Base-by-base conservation (phyloP, 768 basidiomycete species). In the Amanita pallidorosea region DNA sequence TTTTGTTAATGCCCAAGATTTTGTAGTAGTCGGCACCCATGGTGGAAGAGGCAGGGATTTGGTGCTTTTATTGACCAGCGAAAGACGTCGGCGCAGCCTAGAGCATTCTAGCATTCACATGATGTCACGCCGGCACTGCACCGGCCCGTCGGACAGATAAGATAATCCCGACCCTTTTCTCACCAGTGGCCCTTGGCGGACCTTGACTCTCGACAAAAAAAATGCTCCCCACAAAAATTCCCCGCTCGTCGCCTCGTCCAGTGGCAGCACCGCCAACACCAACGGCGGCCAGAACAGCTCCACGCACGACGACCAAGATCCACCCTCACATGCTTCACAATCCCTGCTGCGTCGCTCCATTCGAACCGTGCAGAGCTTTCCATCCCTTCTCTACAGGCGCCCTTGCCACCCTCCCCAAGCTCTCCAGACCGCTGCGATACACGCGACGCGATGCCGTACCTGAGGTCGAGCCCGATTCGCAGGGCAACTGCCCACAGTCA, bases 11-110 rank as follows among this genome's bases (percentile, higher is more conserved):
- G 55, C 87, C 91, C 20, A 97, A 74, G 1, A 80, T 67, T 59
- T 83, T 79, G 80, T 97, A 97, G 70, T 94, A 97, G 72, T 95
- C 88, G 60, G 74, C 72, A 55, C 87, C 88, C 86, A 89, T 90
- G 38, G n/a, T n/a, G n/a, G n/a, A n/a, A n/a, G n/a, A n/a, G n/a
- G 1, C 3, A 27, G 6, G 27, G 27, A 5, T 23, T 5, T 23
- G 2, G 23, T 2, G 2, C 23, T 23, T 23, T 23, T 23, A 23
- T 23, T 23, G 23, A 23, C 3, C 3, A 27, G 27, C 27, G 27
- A 4, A 2, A 27, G 27, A 27, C 5, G 27, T n/a, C n/a, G n/a
- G n/a, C 27, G 27, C 27, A 27, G 29, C 34, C 64, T 54, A 61
- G 69, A 68, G 69, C 37, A 51, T 63, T 56, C 67, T 57, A 68